Conservation (phyloP, 805 yeast species). For the Suhomyces vadensis region DNA sequence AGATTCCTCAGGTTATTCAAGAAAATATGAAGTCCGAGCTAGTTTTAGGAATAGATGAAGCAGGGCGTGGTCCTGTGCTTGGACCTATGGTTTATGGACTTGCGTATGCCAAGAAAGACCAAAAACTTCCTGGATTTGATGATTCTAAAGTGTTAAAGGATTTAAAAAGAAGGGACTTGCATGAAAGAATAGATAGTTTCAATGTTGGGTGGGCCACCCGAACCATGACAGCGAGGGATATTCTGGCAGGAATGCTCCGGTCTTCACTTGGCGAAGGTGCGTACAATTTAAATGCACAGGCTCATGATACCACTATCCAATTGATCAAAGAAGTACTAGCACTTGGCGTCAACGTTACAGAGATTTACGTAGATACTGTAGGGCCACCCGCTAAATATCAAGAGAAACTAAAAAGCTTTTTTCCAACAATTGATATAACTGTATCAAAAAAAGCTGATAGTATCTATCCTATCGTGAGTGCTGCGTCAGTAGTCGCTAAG, state of each 20-base stretch:
- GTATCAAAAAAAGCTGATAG: conserved; percentile 97
- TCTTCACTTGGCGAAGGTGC: conserved; percentile 49
- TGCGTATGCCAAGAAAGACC: conserved; percentile 65
- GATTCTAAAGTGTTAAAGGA: conserved; percentile 90
- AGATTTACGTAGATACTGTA: conserved; percentile 90
- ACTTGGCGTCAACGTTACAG: conserved; percentile 61
- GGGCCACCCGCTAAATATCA: conserved; percentile 92
- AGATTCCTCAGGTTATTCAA: conserved; percentile 44
- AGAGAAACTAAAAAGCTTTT: conserved; percentile 63
- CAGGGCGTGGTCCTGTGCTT: conserved; percentile 96
- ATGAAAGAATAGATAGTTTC: conserved; percentile 50
- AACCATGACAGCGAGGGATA: conserved; percentile 82
- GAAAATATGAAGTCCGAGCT: conserved; percentile 41
- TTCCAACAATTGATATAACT: conserved; percentile 70
- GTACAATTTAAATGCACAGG: conserved; percentile 89
- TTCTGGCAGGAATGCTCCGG: conserved; percentile 83
- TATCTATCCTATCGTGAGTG: conserved; percentile 85
- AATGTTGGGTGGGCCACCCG: conserved; percentile 89
- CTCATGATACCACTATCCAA: conserved; percentile 89
- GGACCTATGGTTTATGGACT: conserved; percentile 98
- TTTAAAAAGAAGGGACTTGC: conserved; percentile 60
- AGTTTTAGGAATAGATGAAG: conserved; percentile 92
- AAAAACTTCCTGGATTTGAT: conserved; percentile 72
- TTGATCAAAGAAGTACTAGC: conserved; percentile 66
- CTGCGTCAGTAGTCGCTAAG: conserved; percentile 94